Evolutionary conservation across 768 basidiomycete species (phyloP).

Genomic region (Tricholoma furcatifolium): DNA sequence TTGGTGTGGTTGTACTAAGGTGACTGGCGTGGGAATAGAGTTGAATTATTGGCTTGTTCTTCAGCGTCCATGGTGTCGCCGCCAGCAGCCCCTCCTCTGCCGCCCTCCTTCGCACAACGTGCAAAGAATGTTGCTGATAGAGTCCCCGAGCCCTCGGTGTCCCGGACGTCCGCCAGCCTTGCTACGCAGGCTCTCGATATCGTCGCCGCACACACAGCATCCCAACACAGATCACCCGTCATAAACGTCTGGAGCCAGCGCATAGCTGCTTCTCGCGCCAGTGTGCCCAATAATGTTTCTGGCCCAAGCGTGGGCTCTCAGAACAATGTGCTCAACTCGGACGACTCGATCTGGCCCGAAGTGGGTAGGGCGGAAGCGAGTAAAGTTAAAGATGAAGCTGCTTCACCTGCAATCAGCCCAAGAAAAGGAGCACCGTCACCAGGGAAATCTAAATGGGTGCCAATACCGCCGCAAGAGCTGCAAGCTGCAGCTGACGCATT

Average conservation of each 20-base stretch:
- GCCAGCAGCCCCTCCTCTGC: slow-evolving; percentile 8
- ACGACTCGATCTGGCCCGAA: slow-evolving; percentile 47
- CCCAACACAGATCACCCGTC: slow-evolving; percentile 16
- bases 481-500: slow-evolving; percentile 50
- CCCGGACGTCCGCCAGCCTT: slow-evolving; percentile 12
- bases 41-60: slow-evolving; percentile 1
- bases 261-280: slow-evolving; percentile 24
- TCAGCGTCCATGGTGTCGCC: slow-evolving; percentile 8
- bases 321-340: slow-evolving; percentile 11
- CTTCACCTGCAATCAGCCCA: slow-evolving; percentile 6
- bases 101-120: not conserved
- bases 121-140: not conserved
- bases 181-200: slow-evolving; percentile 18
- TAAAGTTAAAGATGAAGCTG: slow-evolving; percentile 1
- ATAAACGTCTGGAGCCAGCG: slow-evolving; percentile 31
- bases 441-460: slow-evolving; percentile 62
- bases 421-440: slow-evolving; percentile 27
- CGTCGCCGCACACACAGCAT: slow-evolving; percentile 16
- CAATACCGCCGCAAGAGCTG: slow-evolving; percentile 55
- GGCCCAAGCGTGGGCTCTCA: slow-evolving; percentile 15
- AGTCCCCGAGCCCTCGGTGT: not conserved
- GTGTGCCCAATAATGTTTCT: slow-evolving; percentile 1
- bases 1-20: no score
- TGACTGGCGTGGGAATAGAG: no score
- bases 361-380: slow-evolving; percentile 32